Base-by-base conservation (phyloP, 78 protist genomes). In the Dictyostelium intermedium region DNA sequence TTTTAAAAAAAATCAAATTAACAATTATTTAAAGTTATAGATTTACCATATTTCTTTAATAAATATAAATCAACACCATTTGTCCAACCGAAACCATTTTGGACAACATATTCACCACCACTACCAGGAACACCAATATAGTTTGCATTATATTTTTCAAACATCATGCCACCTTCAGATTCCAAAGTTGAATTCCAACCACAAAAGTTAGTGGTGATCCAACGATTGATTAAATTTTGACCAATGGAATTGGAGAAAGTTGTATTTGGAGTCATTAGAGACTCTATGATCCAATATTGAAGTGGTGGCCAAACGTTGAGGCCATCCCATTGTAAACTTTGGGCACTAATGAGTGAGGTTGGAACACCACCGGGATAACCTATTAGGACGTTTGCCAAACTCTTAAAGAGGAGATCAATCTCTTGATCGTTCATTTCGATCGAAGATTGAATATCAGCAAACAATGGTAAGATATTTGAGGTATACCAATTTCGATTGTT, bases 61-160 rank as follows among this genome's bases (percentile, higher is more conserved):
- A 95, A 61, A 80, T 66, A 50, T 0, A 95, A 45, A 18, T 9
- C 93, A 6, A 96, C 89, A 41, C 97, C 97, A 60, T 96, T 96
- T 0, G 96, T 89, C 98, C 98, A 96, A 2, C 97, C 97, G 32
- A 96, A 96, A 50, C 98, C 98, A 43, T 45, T 83, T 78, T 95
- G 96, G 41, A 86, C 95, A 2, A 18, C 50, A 87, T 96, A 96
- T 83, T 96, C 98, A 72, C 98, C 98, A 27, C 96, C 97, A 18
- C 91, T 85, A 66, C 98, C 98, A 4, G 93, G 89, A 8, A 41
- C n/a, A 70, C 98, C 98, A 18, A 80, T 60, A n/a, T 16, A 20
- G 1, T 7, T 30, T 20, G 78, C 93, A 70, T 91, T 32, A 76
- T 93, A 93, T 82, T 96, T 96, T 34, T 96, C 97, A 70, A 79